Base-by-base conservation (phyloP, 208 protist species). In the Trypanosoma mega region DNA sequence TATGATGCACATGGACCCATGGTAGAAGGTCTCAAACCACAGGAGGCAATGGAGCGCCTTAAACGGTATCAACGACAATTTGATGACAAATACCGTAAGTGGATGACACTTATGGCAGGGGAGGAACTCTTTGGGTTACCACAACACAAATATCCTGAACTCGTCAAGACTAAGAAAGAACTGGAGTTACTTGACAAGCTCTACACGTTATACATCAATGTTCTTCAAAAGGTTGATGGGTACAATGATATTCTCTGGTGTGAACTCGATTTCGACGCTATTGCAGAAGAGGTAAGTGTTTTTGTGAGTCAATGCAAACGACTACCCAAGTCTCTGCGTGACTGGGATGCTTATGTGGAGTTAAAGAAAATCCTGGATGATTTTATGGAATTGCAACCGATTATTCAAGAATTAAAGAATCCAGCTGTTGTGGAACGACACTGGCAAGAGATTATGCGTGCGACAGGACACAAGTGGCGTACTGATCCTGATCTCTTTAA, bases 111-210 rank as follows among this genome's bases (percentile, higher is more conserved):
- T 60, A 89, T 85, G 78, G 93, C 89, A 3, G 96, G 97, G 33
- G 97, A 99, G 80, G 87, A 97, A 62, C 88, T 98, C 18, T 99
- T 99, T 59, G 96, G 96, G 16, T 70, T 99, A 50, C 89, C 89
- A 5, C 63, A 88, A 50, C 96, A 98, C 68, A 87, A 97, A 51
- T 99, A 97, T 71, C 90, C 94, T 18, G 92, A 98, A 62, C 72
- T 98, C 21, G 81, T 91, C 26, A 82, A 93, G 58, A 98, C 95
- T 9, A 90, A 93, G 68, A 94, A 92, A 59, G 89, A 98, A 65
- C 77, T 99, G 12, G 87, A 96, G 67, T 78, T 98, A 41, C 87
- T 98, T 0, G 86, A 98, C 54, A 94, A 91, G 74, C 86, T 99
- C 16, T 98, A 98, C 75, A 82, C 77, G 23, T 80, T 99, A 2